Percentiles rank a stretch among this genome's conserved stretches.
These are phyloP conservation scores for Entophlyctis luteolus DNA, from an alignment of 192 early-diverging fungal genomes.

Conservation along the genomic window DNA sequence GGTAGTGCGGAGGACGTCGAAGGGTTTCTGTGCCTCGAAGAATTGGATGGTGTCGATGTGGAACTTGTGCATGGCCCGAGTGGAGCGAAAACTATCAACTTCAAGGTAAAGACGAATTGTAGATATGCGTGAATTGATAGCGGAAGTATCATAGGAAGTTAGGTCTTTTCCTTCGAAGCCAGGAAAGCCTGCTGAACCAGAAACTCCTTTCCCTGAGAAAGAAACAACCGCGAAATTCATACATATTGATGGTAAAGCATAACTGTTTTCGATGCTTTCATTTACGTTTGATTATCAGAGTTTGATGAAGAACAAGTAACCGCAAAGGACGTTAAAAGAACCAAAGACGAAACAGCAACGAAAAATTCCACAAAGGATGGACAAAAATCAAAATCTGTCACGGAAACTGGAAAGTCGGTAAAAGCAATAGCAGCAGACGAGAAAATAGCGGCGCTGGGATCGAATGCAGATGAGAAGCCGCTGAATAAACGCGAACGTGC, in stretches of 20 bases:
- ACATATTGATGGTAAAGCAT: conserved; percentile 76
- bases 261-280: too few relatives aligned
- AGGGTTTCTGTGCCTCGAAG: conserved; percentile 84
- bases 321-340: neutral
- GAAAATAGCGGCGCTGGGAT: neutral
- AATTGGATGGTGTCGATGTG: conserved; percentile 79
- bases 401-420: neutral
- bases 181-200: conserved; percentile 4
- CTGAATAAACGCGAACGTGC: conserved; percentile 9
- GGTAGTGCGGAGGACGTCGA: conserved; percentile 55
- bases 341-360: conserved; percentile 15
- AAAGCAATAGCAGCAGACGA: neutral
- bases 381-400: conserved; percentile 33
- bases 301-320: conserved; percentile 57
- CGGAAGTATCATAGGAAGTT: neutral
- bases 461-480: conserved; percentile 31
- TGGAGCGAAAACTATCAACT: conserved; percentile 67
- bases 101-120: conserved; percentile 56
- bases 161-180: neutral
- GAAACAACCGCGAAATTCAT: conserved; percentile 49
- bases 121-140: too few relatives aligned
- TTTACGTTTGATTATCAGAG: too few relatives aligned
- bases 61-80: conserved; percentile 59
- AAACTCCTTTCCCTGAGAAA: conserved; percentile 19
- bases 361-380: neutral